Base-by-base conservation (phyloP, 2,329 filamentous ascomycete genomes). In the Sclerotinia trifoliorum region DNA sequence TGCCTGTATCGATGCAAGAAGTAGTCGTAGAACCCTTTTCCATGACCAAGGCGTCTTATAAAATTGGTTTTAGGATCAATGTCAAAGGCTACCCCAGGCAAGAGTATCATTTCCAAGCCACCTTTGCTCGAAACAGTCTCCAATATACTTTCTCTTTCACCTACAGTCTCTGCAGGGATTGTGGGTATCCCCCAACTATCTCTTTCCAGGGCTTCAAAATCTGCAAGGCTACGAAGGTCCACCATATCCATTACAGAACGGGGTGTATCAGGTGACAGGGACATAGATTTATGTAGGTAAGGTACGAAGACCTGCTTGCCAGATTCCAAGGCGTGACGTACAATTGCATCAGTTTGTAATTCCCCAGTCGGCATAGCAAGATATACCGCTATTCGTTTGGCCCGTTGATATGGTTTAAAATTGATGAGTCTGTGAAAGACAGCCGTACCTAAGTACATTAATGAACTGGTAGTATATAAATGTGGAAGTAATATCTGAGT, bases 101-200 rank as follows among this genome's bases (percentile, higher is more conserved):
- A 87, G 39, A 99, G 84, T 71, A 99, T 91, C 72, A 99, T 79
- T 78, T 99, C 94, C 54, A 99, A 82, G 11, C 85, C 85, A 69
- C 78, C 74, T 73, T 81, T 77, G 39, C 83, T 61, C 77, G 68
- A 26, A 76, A 79, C 68, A 80, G n/a, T 83, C 52, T 90, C 90
- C 67, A 96, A 86, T 69, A 93, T 89, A 73, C 94, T 92, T 73
- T 87, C 84, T 74, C 94, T 86, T 70, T 83, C 80, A 60, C 83
- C 78, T 3, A 96, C 83, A 2, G 90, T 90, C 26, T 85, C 82
- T 62, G 84, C 81, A 70, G 87, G 84, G 68, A 96, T 86, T 44
- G 91, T 94, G n/a, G 95, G 95, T 72, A 99, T 99, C 13, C 93
- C 94, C 95, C 95, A 99, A 77, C 85, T 88, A 79, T 99, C 95